A percentile compares a stretch with the other conserved stretches of the same genome.
These are phyloP conservation scores for Aeminium ludgeri DNA, from an alignment of 495 filamentous ascomycete genomes.

Conservation along the genomic window DNA sequence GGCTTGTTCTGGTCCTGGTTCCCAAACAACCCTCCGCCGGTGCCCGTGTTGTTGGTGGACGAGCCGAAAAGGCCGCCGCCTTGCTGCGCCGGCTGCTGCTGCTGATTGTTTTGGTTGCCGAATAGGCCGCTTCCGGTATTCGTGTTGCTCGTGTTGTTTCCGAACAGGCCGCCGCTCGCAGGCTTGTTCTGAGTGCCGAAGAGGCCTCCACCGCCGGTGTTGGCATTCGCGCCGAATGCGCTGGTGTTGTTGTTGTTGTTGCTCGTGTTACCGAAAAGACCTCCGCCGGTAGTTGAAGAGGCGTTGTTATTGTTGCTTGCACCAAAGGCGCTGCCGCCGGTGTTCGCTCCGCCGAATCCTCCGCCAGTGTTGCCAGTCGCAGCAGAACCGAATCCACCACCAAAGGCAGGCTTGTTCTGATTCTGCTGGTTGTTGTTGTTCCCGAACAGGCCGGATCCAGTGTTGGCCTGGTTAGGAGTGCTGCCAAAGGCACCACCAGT, in stretches of 20 bases:
- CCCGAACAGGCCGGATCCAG: conserved; percentile 36
- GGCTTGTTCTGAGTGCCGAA: conserved; percentile 22
- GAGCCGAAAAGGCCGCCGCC: conserved; percentile 12
- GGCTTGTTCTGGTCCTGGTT: conserved; percentile 28
- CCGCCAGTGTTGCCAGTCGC: not conserved
- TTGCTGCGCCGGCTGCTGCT: conserved; percentile 42
- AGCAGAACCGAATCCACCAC: conserved; percentile 32
- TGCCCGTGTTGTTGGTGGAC: conserved; percentile 12
- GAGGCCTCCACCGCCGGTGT: conserved; percentile 30
- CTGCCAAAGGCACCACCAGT: conserved; percentile 14
- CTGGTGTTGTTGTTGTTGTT: conserved; percentile 32
- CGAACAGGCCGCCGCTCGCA: conserved; percentile 44
- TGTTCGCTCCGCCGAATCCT: conserved; percentile 24
- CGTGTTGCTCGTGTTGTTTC: conserved; percentile 32
- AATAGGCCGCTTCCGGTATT: conserved; percentile 33
- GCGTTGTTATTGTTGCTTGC: conserved; percentile 24
- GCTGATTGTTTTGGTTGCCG: conserved; percentile 32
- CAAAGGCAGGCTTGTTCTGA: conserved; percentile 24
- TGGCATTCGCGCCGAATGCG: conserved; percentile 1
- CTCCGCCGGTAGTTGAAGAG: no score
- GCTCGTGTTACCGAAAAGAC: conserved; percentile 37
- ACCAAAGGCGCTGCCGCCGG: conserved; percentile 46
- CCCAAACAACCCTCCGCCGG: conserved; percentile 9
- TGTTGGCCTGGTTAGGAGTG: conserved; percentile 27
- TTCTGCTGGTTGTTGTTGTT: conserved; percentile 15